phyloP scores from a whole-genome alignment of 2,329 filamentous ascomycete genomes.

The Fusarium virguliforme region DNA sequence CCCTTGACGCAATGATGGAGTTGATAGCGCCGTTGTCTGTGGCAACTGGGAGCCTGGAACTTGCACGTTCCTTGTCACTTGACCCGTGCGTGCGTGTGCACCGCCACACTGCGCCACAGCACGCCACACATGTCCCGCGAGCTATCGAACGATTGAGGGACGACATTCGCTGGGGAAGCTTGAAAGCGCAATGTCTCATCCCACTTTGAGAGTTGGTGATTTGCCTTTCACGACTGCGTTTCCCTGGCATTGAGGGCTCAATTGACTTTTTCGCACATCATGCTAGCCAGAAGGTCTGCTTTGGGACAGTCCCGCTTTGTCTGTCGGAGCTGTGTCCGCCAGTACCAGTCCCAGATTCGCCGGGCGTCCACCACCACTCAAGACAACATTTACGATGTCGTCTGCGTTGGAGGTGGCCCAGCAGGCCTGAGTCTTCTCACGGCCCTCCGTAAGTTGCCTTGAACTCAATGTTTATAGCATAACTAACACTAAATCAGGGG shows the following conservation, averaged over 20 bases:
- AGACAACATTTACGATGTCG: slow-evolving; percentile 91
- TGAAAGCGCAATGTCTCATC: slow-evolving; percentile 26
- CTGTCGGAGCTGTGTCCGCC: slow-evolving; percentile 65
- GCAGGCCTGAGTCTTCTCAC: slow-evolving; percentile 88
- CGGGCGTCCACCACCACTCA: slow-evolving; percentile 62
- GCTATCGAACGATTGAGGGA: slow-evolving; percentile 48
- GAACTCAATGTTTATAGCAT: neutral
- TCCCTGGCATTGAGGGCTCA: slow-evolving; percentile 4
- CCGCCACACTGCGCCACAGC: slow-evolving; percentile 35
- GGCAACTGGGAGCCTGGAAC: slow-evolving; percentile 54
- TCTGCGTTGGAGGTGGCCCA: slow-evolving; percentile 91
- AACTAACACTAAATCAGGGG: slow-evolving; percentile 66
- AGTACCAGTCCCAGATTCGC: slow-evolving; percentile 55
- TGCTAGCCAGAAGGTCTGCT: slow-evolving; percentile 51
- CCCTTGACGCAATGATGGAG: slow-evolving; percentile 55
- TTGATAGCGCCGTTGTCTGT: slow-evolving; percentile 58
- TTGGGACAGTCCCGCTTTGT: slow-evolving; percentile 56
- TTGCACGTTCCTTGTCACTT: slow-evolving; percentile 43
- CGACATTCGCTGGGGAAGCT: slow-evolving; percentile 34
- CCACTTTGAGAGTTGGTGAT: slow-evolving; percentile 26
- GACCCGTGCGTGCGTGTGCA: slow-evolving; percentile 33
- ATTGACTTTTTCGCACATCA: slow-evolving; percentile 33
- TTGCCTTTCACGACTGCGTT: slow-evolving; percentile 24
- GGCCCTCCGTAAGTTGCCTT: slow-evolving; percentile 73
- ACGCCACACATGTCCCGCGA: slow-evolving; percentile 35